Base-by-base conservation (phyloP, 345 rosid species). In the Salix dunnii region DNA sequence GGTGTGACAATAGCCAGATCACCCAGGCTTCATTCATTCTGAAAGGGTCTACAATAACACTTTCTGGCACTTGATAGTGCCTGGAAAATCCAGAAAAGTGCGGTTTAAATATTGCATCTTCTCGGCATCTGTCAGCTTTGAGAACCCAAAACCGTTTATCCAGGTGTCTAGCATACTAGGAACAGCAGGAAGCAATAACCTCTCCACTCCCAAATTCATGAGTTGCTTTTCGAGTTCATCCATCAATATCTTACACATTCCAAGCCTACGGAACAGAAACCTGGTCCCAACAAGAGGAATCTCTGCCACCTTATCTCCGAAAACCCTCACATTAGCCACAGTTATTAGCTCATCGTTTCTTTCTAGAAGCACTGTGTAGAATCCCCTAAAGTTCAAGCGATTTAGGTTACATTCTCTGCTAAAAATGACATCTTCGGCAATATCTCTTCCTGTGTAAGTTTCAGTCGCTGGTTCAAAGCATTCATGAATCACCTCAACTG, bases 31-130 rank as follows among this genome's bases (percentile, higher is more conserved):
- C 21, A 5, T 28, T 18, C 38, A 7, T 17, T 23, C 40, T 27
- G 64, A 30, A 71, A 27, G 38, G 20, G 58, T 4, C 28, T 73
- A 79, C 66, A 7, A 42, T 6, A 80, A 23, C 63, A 64, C 46
- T 79, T 86, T 89, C 38, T 82, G 82, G 36, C 92, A 89, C 88
- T 83, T 76, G 2, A 83, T 67, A 7, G 90, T 83, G 18, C 78
- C 90, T 36, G 72, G 78, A 66, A 89, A 87, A 73, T 81, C 82
- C 23, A 84, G 78, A 60, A 81, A 72, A 6, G 64, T 80, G 64
- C 71, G 74, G 28, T 80, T 76, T 70, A 78, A 51, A 36, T 71
- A n/a, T 36, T 84, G 55, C 21, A 43, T 36, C 74, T 72, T 83
- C 66, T 86, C 84, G 0, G 49, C 30, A 27, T 67, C 68, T n/a